phyloP scores from a whole-genome alignment of 768 basidiomycete species.

The Artomyces pyxidatus region DNA sequence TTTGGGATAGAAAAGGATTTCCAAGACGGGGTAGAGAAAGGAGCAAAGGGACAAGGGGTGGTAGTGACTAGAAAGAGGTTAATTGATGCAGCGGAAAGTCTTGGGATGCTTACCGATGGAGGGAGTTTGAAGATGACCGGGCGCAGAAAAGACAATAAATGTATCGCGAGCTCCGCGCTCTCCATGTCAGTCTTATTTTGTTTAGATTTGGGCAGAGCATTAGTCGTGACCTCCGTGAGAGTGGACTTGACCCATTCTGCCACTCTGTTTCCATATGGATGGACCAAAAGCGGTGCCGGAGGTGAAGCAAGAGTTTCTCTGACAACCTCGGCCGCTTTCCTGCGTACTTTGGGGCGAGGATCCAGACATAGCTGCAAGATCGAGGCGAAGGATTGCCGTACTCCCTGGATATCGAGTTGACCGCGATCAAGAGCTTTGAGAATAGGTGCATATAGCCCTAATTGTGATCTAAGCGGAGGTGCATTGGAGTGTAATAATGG shows the following conservation, averaged over 20 bases:
- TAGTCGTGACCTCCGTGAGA: slow-evolving; percentile 56
- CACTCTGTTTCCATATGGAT: slow-evolving; percentile 81
- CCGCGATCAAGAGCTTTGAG: slow-evolving; percentile 64
- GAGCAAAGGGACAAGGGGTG: slow-evolving; percentile 59
- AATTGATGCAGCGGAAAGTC: not conserved
- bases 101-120: slow-evolving; percentile 47
- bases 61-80: slow-evolving; percentile 49
- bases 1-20: slow-evolving; percentile 83
- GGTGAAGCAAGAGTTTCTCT: slow-evolving; percentile 69
- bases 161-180: slow-evolving; percentile 67
- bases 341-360: slow-evolving; percentile 89
- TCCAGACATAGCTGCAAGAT: slow-evolving; percentile 80
- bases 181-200: slow-evolving; percentile 45
- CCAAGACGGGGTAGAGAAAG: slow-evolving; percentile 80
- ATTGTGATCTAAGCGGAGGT: slow-evolving; percentile 78
- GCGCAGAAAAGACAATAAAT: slow-evolving; percentile 65
- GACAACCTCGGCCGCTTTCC: slow-evolving; percentile 80
- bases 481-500: slow-evolving; percentile 55
- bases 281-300: slow-evolving; percentile 64
- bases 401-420: slow-evolving; percentile 55
- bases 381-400: slow-evolving; percentile 80
- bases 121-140: slow-evolving; percentile 56
- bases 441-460: slow-evolving; percentile 65
- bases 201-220: slow-evolving; percentile 54
- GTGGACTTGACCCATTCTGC: slow-evolving; percentile 70